A percentile compares a stretch with the other conserved stretches of the same genome.
These are phyloP conservation scores for Alloascoidea hylecoeti DNA, from an alignment of 805 yeast genomes.

Conservation along the genomic window DNA sequence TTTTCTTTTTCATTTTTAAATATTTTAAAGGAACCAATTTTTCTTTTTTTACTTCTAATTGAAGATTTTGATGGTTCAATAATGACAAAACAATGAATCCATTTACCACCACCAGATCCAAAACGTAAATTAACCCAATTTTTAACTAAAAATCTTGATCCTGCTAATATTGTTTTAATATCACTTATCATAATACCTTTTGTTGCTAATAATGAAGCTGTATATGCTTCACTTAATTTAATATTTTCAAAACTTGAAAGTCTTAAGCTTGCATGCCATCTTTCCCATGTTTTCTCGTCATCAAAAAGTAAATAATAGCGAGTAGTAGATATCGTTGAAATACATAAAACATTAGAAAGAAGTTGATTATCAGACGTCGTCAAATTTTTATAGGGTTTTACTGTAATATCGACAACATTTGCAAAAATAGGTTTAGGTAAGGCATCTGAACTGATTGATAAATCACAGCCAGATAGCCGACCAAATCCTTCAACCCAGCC, in stretches of 20 bases:
- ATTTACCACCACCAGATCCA: constrained; percentile 41
- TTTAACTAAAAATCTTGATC: constrained; percentile 27
- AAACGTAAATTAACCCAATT: constrained; percentile 56
- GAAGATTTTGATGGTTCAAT: constrained; percentile 26
- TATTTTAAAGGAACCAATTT: constrained; percentile 55
- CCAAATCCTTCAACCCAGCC: constrained; percentile 15
- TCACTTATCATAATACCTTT: constrained; percentile 45
- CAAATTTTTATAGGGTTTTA: constrained; percentile 6
- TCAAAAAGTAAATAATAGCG: constrained; percentile 12
- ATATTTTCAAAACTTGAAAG: constrained; percentile 43
- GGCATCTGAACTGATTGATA: constrained; percentile 31
- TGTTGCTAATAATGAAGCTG: constrained; percentile 46
- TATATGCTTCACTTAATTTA: constrained; percentile 44
- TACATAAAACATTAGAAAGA: background rate
- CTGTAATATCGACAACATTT: constrained; percentile 31
- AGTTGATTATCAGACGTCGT: background rate
- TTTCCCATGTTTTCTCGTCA: constrained; percentile 6
- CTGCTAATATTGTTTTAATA: constrained; percentile 40
- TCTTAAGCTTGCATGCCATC: constrained; percentile 34
- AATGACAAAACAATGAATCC: constrained; percentile 41
- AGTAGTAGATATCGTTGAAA: constrained; percentile 2
- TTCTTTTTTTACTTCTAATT: constrained; percentile 19
- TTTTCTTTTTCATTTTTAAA: constrained; percentile 68
- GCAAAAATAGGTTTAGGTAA: constrained; percentile 8
- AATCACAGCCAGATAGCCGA: constrained; percentile 34